Evolutionary conservation across 805 yeast genomes (phyloP).

Genomic region (Kodamaea restingae): DNA sequence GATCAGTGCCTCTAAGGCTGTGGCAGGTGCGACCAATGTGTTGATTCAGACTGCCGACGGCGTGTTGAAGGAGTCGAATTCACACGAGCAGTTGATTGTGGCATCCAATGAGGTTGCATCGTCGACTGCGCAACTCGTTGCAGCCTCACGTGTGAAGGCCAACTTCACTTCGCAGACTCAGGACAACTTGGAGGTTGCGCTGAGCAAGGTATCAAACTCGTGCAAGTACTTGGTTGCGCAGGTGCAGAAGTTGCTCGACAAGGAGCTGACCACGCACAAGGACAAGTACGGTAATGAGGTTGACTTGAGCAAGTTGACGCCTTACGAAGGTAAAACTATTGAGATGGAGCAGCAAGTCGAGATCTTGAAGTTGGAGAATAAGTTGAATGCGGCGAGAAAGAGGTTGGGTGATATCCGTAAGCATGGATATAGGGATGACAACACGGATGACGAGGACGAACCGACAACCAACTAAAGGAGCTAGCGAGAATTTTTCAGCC

Average conservation of each 20-base stretch:
- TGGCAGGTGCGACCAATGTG: slow-evolving; percentile 78
- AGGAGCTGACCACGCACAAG: slow-evolving; percentile 16
- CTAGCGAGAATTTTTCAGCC: no score
- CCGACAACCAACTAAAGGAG: background rate
- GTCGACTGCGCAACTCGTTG: slow-evolving; percentile 86
- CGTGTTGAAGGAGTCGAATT: slow-evolving; percentile 55
- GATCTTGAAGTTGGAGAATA: slow-evolving; percentile 76
- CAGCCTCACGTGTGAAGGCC: slow-evolving; percentile 86
- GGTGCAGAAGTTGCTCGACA: slow-evolving; percentile 57
- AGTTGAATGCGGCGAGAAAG: slow-evolving; percentile 67
- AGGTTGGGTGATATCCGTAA: slow-evolving; percentile 81
- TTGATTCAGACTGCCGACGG: slow-evolving; percentile 86
- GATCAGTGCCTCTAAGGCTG: slow-evolving; percentile 83
- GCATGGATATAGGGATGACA: slow-evolving; percentile 66
- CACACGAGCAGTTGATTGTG: slow-evolving; percentile 81
- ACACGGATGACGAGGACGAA: slow-evolving; percentile 46
- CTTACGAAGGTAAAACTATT: slow-evolving; percentile 77
- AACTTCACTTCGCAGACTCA: slow-evolving; percentile 72
- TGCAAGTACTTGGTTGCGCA: slow-evolving; percentile 68
- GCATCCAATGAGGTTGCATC: slow-evolving; percentile 92
- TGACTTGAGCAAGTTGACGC: slow-evolving; percentile 64
- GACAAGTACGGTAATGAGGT: slow-evolving; percentile 35
- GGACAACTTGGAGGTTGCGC: slow-evolving; percentile 64
- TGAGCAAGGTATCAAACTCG: slow-evolving; percentile 67
- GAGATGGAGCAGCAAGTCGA: slow-evolving; percentile 95